A percentile compares a stretch with the other conserved stretches of the same genome.
These are phyloP conservation scores for Auxenochlorella pyrenoidosa DNA, from an alignment of 139 green algal species.

Conservation along the genomic window DNA sequence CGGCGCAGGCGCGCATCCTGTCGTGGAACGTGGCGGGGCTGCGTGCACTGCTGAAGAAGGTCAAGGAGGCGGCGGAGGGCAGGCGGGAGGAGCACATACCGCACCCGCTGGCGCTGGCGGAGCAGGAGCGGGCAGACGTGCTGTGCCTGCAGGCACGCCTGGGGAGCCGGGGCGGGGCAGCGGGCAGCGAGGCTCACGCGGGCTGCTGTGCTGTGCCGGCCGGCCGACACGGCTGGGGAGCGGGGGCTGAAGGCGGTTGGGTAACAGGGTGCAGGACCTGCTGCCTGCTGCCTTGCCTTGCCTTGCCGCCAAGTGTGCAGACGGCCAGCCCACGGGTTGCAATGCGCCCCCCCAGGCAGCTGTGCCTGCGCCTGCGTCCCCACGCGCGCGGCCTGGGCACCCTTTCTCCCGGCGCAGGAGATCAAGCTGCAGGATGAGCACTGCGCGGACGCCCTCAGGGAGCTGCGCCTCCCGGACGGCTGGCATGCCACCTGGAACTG, in stretches of 20 bases:
- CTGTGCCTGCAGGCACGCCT: conserved; percentile 53
- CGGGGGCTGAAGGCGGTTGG: no score
- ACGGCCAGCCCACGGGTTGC: no score
- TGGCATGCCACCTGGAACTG: conserved; percentile 66
- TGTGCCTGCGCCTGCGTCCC: no score
- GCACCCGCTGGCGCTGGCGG: conserved; percentile 51
- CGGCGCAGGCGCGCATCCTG: conserved; percentile 37
- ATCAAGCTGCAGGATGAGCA: conserved; percentile 75
- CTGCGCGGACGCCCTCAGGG: conserved; percentile 30
- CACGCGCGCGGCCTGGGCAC: no score
- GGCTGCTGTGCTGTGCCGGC: no score
- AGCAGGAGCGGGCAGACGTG: conserved; percentile 62
- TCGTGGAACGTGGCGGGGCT: conserved; percentile 80
- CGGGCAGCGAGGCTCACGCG: neutral
- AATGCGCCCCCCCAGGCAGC: no score
- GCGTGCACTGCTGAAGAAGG: conserved; percentile 72
- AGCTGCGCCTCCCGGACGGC: conserved; percentile 45
- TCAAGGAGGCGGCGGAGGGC: conserved; percentile 38
- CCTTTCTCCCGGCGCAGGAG: conserved; percentile 60
- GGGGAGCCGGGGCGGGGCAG: neutral
- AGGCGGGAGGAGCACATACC: conserved; percentile 9
- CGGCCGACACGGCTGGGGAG: no score
- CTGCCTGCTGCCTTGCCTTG: no score
- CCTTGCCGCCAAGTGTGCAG: no score
- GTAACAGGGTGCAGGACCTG: no score